phyloP scores from a whole-genome alignment of 2,329 filamentous ascomycete genomes.

The Claviceps maximensis region DNA sequence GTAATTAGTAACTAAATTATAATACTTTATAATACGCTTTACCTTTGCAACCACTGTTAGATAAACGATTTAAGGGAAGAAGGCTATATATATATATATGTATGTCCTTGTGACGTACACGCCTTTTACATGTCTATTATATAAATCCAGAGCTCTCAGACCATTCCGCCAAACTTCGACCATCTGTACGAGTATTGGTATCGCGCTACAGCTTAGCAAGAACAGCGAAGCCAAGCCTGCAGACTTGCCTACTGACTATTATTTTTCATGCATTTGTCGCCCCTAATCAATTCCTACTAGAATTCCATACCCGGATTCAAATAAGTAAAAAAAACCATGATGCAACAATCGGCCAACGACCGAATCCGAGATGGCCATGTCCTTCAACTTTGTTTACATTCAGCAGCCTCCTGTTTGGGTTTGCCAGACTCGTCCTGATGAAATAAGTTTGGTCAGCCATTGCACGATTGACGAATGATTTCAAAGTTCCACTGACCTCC shows the following conservation, averaged over 20 bases:
- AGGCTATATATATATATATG: no score
- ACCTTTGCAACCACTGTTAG: no score
- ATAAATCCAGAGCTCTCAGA: conserved; percentile 6
- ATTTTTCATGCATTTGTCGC: conserved; percentile 2
- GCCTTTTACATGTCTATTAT: conserved; percentile 8
- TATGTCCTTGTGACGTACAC: background rate
- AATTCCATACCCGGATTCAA: background rate
- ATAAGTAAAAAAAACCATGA: background rate
- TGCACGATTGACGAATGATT: conserved; percentile 6
- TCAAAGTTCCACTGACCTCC: conserved; percentile 42
- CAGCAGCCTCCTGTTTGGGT: conserved; percentile 85
- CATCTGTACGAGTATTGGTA: background rate
- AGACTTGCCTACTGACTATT: conserved; percentile 2
- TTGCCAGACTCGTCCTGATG: conserved; percentile 75
- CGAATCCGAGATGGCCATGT: background rate
- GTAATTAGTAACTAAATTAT: no score
- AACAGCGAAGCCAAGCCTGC: background rate
- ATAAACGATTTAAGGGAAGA: no score
- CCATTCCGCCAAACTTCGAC: background rate
- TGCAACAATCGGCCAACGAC: background rate
- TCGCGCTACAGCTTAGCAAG: background rate
- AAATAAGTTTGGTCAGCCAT: conserved; percentile 6
- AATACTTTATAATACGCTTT: no score
- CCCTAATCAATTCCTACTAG: background rate
- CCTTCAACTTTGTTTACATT: conserved; percentile 83